phyloP scores from a whole-genome alignment of 306 rosid species.

The Cajanus cajan region DNA sequence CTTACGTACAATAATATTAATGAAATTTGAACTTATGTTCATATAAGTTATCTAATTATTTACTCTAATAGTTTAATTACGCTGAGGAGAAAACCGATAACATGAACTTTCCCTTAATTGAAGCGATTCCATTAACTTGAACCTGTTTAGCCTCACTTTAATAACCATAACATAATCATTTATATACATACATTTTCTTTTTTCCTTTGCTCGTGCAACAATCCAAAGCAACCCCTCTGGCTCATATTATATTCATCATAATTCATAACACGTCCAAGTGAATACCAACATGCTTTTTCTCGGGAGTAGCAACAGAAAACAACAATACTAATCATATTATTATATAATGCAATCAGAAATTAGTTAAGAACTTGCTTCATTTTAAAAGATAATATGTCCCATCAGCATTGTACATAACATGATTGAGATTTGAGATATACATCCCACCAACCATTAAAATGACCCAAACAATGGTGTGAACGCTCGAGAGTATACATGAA shows the following conservation, averaged over 20 bases:
- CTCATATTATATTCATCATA: not conserved
- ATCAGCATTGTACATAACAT: slow-evolving; percentile 1
- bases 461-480: not conserved
- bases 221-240: not conserved
- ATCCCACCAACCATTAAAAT: slow-evolving; percentile 21
- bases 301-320: not conserved
- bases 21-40: no score
- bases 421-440: slow-evolving; percentile 27
- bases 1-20: no score
- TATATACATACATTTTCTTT: not conserved
- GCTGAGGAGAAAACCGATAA: no score
- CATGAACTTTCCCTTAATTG: no score
- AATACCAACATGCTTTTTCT: slow-evolving; percentile 8
- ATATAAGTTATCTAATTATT: no score
- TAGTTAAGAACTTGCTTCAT: slow-evolving; percentile 1
- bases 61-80: no score
- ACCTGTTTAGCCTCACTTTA: not conserved
- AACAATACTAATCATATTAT: slow-evolving; percentile 6
- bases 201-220: not conserved
- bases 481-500: not conserved
- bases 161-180: not conserved
- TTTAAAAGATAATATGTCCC: slow-evolving; percentile 5
- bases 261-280: slow-evolving; percentile 2
- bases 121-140: no score
- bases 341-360: not conserved